phyloP scores from a whole-genome alignment of 2,329 filamentous ascomycete species.

The Venturia pyrina region DNA sequence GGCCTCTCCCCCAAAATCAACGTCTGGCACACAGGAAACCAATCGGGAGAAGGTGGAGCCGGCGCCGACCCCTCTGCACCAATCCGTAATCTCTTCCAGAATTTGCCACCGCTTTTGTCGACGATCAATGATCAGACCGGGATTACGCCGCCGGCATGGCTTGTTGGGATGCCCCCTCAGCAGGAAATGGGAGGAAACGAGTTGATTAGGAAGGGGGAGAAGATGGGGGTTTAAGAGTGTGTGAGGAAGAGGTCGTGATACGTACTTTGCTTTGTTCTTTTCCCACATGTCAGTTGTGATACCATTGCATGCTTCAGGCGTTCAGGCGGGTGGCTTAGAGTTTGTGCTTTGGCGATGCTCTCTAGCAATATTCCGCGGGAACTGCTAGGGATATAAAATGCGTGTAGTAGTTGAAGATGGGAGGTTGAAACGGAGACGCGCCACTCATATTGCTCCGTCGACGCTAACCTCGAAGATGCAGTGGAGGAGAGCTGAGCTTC shows the following conservation, averaged over 20 bases:
- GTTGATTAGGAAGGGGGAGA: not conserved
- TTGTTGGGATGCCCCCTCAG: constrained; percentile 40
- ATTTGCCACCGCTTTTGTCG: constrained; percentile 68
- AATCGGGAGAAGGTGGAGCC: constrained; percentile 36
- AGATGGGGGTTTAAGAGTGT: not conserved
- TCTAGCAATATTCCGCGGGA: no score
- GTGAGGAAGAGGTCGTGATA: not conserved
- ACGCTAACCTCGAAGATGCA: no score
- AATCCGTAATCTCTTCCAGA: constrained; percentile 76
- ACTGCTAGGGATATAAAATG: no score
- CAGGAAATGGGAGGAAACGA: not conserved
- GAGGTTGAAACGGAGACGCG: no score
- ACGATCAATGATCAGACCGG: constrained; percentile 87
- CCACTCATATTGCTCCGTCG: no score
- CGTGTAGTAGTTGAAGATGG: no score
- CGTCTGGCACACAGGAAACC: constrained; percentile 70
- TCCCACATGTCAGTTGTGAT: not conserved
- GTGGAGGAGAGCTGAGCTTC: no score
- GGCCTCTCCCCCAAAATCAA: constrained; percentile 83
- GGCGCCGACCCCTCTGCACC: constrained; percentile 50
- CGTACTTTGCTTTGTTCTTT: not conserved
- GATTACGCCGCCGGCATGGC: constrained; percentile 68
- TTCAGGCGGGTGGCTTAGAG: not conserved
- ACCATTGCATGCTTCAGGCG: not conserved
- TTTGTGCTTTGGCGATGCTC: not conserved